Conservation (phyloP, 306 rosid genomes). For the Alnus rubra region DNA sequence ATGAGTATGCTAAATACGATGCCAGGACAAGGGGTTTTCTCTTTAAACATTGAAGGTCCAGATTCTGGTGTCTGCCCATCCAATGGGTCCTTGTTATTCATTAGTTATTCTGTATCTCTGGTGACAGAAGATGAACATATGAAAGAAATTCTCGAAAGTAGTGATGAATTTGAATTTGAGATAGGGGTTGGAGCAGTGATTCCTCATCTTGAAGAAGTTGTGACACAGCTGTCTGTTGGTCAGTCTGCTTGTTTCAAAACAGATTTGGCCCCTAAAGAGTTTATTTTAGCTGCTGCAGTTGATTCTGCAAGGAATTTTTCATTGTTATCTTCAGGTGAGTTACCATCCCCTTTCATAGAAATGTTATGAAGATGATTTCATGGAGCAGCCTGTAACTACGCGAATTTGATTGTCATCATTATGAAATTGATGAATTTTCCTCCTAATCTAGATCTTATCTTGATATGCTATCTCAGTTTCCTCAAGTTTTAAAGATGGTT, state of each 20-base stretch:
- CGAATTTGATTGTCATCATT: not conserved
- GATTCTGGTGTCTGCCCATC: slow-evolving; percentile 77
- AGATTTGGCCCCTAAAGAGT: slow-evolving; percentile 53
- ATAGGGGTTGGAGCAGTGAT: slow-evolving; percentile 68
- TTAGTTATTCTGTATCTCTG: slow-evolving; percentile 63
- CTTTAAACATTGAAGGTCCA: slow-evolving; percentile 59
- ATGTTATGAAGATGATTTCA: slow-evolving; percentile 5
- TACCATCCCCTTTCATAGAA: slow-evolving; percentile 37
- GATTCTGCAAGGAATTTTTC: slow-evolving; percentile 52
- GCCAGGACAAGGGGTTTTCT: slow-evolving; percentile 28
- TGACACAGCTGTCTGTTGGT: slow-evolving; percentile 74
- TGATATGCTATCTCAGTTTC: not conserved
- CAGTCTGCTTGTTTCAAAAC: slow-evolving; percentile 66
- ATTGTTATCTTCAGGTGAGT: slow-evolving; percentile 76
- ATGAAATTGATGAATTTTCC: not conserved
- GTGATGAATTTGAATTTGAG: slow-evolving; percentile 86
- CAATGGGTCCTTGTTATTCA: slow-evolving; percentile 69
- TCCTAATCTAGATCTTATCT: not conserved
- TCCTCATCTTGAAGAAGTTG: slow-evolving; percentile 64
- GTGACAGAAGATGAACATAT: slow-evolving; percentile 44
- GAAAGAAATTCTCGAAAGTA: slow-evolving; percentile 64
- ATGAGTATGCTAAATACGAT: slow-evolving; percentile 27
- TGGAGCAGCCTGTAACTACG: slow-evolving; percentile 14
- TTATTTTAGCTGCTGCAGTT: slow-evolving; percentile 68
- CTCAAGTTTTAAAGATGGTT: not conserved